These are phyloP conservation scores for Brachypodium distachyon DNA, from an alignment of 202 grass and related monocot genomes.

Conservation along the genomic window DNA sequence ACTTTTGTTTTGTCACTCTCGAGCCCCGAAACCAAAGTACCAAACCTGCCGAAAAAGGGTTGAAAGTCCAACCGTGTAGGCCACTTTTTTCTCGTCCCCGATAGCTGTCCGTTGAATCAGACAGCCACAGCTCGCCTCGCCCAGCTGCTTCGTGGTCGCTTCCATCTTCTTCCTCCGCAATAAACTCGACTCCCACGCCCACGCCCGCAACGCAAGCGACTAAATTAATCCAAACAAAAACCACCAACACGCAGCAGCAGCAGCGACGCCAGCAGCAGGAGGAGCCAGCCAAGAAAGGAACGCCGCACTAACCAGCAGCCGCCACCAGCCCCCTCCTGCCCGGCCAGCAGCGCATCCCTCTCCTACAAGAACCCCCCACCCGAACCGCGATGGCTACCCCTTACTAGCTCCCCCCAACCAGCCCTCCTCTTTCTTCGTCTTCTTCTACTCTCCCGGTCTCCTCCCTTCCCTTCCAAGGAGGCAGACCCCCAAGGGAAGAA, in stretches of 20 bases:
- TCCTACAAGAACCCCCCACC: conserved; percentile 27
- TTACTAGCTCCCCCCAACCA: not conserved
- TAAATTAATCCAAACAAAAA: conserved; percentile 33
- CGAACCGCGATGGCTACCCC: not conserved
- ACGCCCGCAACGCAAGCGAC: not conserved
- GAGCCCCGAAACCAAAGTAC: not conserved
- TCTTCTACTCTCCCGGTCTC: not conserved
- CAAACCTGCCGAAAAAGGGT: not conserved
- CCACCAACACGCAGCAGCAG: not conserved
- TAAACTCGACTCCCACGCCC: too few relatives aligned
- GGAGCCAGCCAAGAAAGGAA: conserved; percentile 6
- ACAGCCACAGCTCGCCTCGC: not conserved
- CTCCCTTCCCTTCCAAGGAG: not conserved
- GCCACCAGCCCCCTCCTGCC: too few relatives aligned
- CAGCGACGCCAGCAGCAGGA: not conserved
- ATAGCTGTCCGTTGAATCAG: not conserved
- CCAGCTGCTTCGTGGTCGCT: not conserved
- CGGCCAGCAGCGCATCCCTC: conserved; percentile 3
- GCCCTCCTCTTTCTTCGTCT: not conserved
- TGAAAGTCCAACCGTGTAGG: not conserved
- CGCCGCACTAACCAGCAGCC: not conserved
- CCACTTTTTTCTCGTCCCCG: not conserved
- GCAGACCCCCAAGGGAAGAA: not conserved
- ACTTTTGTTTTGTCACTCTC: not conserved
- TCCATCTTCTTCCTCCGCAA: conserved; percentile 11